Evolutionary conservation across 495 filamentous ascomycete genomes (phyloP).

Genomic region (Aspergillus mulundensis): DNA sequence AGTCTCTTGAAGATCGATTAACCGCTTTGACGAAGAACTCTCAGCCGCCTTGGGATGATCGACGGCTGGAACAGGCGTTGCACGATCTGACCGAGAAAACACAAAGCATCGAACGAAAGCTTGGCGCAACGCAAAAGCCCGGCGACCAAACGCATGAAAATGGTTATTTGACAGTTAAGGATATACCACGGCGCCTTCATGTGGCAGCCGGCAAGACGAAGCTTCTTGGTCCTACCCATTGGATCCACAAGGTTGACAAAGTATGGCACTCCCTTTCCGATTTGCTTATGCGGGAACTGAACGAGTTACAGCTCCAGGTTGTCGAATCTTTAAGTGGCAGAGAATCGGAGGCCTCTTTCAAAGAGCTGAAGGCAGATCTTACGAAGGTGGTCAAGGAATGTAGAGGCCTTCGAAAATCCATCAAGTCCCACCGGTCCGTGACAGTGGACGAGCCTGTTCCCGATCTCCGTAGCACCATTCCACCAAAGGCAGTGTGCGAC

Average conservation of each 20-base stretch:
- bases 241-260: constrained; percentile 34
- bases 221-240: constrained; percentile 37
- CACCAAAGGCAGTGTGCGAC: constrained; percentile 28
- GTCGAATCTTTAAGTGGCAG: constrained; percentile 6
- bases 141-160: background rate
- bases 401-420: constrained; percentile 14
- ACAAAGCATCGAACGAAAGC: constrained; percentile 11
- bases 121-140: background rate
- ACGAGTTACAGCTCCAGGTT: constrained; percentile 10
- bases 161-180: background rate
- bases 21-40: background rate
- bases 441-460: constrained; percentile 16
- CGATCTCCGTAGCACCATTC: constrained; percentile 19
- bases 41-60: background rate
- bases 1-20: constrained; percentile 14
- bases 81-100: constrained; percentile 4
- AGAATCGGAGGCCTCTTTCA: constrained; percentile 12
- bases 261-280: constrained; percentile 20
- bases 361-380: constrained; percentile 15
- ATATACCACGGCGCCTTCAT: constrained; percentile 15
- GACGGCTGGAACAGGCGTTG: constrained; percentile 10
- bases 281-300: background rate
- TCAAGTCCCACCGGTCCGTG: constrained; percentile 18
- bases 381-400: constrained; percentile 18
- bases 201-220: constrained; percentile 32